These are phyloP conservation scores for Colletotrichum lindemuthianum DNA, from an alignment of 2,329 filamentous ascomycete genomes.

Conservation along the genomic window DNA sequence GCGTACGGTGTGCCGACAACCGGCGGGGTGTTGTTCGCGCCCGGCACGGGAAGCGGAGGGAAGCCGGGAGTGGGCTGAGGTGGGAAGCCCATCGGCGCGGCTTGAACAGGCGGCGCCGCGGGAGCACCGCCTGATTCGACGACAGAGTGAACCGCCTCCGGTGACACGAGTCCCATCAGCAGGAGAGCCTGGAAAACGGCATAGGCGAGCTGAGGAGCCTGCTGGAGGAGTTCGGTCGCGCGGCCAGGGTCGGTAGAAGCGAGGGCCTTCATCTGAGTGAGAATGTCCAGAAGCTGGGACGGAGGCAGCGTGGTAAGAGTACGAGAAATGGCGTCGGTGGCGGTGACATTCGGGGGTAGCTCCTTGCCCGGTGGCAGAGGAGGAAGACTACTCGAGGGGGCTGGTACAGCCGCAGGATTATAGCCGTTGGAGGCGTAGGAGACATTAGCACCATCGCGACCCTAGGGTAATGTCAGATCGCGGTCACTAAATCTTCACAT, in stretches of 20 bases:
- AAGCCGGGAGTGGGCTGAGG: conserved; percentile 45
- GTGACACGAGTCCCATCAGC: conserved; percentile 91
- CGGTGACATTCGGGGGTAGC: conserved; percentile 82
- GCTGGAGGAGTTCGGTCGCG: conserved; percentile 85
- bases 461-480: conserved; percentile 23
- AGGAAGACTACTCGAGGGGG: conserved; percentile 69
- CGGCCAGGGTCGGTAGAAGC: conserved; percentile 84
- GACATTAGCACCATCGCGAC: conserved; percentile 30
- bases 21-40: conserved; percentile 59
- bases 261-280: conserved; percentile 92
- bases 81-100: conserved; percentile 34
- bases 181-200: conserved; percentile 95
- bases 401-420: conserved; percentile 40
- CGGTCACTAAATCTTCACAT: background rate
- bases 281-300: conserved; percentile 89
- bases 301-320: conserved; percentile 89
- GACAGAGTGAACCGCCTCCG: conserved; percentile 82
- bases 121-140: conserved; percentile 67
- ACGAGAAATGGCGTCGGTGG: conserved; percentile 90
- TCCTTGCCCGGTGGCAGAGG: conserved; percentile 87
- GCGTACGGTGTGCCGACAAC: conserved; percentile 57
- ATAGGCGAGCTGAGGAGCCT: conserved; percentile 92
- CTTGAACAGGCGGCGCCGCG: conserved; percentile 45
- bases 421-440: conserved; percentile 45
- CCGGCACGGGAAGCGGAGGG: conserved; percentile 44